Evolutionary conservation across 495 filamentous ascomycete species (phyloP).

Genomic region (Hypoxylon subgilvum): DNA sequence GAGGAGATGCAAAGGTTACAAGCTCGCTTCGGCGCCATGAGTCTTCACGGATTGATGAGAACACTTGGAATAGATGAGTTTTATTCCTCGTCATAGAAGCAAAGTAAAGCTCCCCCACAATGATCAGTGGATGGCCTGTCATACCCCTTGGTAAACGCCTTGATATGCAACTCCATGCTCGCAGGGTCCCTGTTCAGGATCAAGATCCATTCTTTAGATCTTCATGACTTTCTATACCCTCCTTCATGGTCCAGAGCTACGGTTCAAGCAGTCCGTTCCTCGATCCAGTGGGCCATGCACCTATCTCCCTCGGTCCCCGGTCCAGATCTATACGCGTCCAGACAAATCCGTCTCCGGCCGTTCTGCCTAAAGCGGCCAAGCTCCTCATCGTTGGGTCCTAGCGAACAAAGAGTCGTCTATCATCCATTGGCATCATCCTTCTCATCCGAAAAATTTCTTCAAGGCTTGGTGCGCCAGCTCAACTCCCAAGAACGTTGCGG

Average conservation of each 20-base stretch:
- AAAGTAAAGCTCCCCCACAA: conserved; percentile 1
- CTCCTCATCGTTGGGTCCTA: no score
- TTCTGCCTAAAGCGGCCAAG: not conserved
- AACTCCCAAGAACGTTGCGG: conserved; percentile 73
- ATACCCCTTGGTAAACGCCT: conserved; percentile 14
- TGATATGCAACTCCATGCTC: conserved; percentile 26
- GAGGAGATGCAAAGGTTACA: not conserved
- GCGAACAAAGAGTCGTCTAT: no score
- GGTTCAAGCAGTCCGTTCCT: not conserved
- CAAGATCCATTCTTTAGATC: not conserved
- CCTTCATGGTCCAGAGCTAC: not conserved
- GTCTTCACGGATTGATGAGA: no score
- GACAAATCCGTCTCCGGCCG: no score
- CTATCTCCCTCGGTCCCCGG: no score
- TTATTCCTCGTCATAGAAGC: not conserved
- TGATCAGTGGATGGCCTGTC: conserved; percentile 1
- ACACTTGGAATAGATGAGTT: not conserved
- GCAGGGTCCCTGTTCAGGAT: conserved; percentile 1
- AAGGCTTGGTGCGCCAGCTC: conserved; percentile 83
- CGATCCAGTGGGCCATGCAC: no score
- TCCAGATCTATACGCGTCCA: no score
- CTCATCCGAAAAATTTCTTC: conserved; percentile 69
- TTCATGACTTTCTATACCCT: not conserved
- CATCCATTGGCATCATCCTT: no score
- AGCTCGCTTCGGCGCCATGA: no score